Conservation (phyloP, 2,329 filamentous ascomycete species). For the Zasmidium angulare region DNA sequence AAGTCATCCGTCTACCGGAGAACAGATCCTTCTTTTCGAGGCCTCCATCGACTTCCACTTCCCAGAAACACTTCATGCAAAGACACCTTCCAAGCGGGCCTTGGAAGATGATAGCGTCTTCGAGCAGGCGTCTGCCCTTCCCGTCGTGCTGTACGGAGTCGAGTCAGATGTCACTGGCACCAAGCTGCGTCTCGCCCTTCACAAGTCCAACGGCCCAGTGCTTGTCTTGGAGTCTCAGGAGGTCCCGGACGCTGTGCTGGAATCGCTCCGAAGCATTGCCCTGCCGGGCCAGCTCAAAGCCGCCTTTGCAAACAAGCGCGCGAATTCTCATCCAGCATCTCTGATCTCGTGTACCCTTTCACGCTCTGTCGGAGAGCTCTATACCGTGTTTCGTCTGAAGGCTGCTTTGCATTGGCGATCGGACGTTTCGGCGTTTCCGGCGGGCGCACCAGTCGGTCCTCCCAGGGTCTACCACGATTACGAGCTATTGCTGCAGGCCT, state of each 20-base stretch:
- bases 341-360: slow-evolving; percentile 24
- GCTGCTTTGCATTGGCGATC: slow-evolving; percentile 32
- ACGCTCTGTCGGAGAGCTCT: slow-evolving; percentile 24
- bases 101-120: slow-evolving; percentile 27
- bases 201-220: slow-evolving; percentile 16
- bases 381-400: slow-evolving; percentile 29
- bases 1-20: background rate
- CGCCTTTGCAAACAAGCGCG: background rate
- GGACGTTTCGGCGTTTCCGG: slow-evolving; percentile 32
- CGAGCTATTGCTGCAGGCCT: slow-evolving; percentile 23
- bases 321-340: slow-evolving; percentile 20
- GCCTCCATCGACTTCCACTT: slow-evolving; percentile 32
- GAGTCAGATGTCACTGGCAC: slow-evolving; percentile 16
- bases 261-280: slow-evolving; percentile 20
- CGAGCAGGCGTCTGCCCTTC: slow-evolving; percentile 12
- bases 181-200: slow-evolving; percentile 22
- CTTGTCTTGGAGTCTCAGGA: slow-evolving; percentile 25
- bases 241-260: slow-evolving; percentile 15
- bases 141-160: slow-evolving; percentile 22
- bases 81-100: slow-evolving; percentile 6
- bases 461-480: slow-evolving; percentile 30
- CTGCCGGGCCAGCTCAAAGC: slow-evolving; percentile 16
- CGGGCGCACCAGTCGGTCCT: slow-evolving; percentile 23
- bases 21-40: slow-evolving; percentile 26
- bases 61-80: slow-evolving; percentile 18